These are phyloP conservation scores for Lactarius evosmus DNA, from an alignment of 768 basidiomycete species.

Conservation along the genomic window DNA sequence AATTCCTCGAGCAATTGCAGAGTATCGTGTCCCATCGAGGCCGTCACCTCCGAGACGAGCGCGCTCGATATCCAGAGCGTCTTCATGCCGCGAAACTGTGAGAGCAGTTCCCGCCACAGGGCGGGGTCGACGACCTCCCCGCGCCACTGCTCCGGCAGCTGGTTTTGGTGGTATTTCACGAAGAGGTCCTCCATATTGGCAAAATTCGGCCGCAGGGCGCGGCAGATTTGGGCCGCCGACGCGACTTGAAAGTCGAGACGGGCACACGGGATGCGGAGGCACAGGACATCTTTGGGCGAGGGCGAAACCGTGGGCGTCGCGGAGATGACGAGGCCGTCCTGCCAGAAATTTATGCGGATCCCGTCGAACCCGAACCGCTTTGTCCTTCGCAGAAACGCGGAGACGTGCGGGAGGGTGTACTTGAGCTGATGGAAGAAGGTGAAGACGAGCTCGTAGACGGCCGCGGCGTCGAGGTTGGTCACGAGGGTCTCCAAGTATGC, in stretches of 20 bases:
- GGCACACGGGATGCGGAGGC: background rate
- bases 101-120: background rate
- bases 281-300: background rate
- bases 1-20: background rate
- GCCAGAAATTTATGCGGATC: background rate
- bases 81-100: constrained; percentile 1
- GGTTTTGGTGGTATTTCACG: constrained; percentile 1
- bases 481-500: constrained; percentile 3
- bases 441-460: background rate
- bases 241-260: constrained; percentile 9
- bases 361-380: constrained; percentile 8
- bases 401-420: constrained; percentile 1
- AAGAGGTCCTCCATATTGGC: constrained; percentile 3
- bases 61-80: constrained; percentile 13
- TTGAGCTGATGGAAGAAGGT: constrained; percentile 4
- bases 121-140: constrained; percentile 1
- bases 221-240: constrained; percentile 1
- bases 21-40: background rate
- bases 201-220: background rate
- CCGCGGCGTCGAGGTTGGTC: background rate
- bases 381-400: constrained; percentile 3
- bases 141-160: background rate
- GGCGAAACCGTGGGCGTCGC: background rate
- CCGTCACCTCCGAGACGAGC: background rate
- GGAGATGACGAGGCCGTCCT: background rate